These are phyloP conservation scores for Catharanthus roseus DNA, from an alignment of 257 asterid species.

Conservation along the genomic window DNA sequence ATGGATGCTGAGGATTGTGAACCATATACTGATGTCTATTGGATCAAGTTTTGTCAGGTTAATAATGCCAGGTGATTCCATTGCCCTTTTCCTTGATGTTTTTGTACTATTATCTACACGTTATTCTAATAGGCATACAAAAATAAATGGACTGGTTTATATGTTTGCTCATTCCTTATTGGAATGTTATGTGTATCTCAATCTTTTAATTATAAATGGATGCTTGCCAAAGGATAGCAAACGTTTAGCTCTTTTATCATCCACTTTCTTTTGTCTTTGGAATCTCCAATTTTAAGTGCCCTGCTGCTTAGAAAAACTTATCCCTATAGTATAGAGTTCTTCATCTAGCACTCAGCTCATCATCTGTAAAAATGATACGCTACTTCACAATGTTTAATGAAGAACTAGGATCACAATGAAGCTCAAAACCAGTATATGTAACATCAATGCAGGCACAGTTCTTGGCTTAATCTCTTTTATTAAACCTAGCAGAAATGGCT, in stretches of 20 bases:
- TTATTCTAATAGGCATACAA: neutral
- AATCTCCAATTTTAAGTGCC: no score
- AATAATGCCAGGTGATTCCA: slow-evolving; percentile 62
- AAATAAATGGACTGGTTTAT: neutral
- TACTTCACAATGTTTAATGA: no score
- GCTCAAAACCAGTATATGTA: no score
- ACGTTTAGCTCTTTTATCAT: neutral
- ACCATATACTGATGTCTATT: slow-evolving; percentile 70
- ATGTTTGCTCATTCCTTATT: neutral
- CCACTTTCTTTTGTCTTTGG: neutral
- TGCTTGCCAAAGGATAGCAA: neutral
- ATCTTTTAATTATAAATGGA: neutral
- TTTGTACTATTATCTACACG: neutral
- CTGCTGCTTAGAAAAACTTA: no score
- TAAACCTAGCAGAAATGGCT: no score
- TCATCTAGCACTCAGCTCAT: no score
- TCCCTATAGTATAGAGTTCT: neutral
- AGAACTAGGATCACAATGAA: no score
- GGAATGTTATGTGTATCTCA: neutral
- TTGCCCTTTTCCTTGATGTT: neutral
- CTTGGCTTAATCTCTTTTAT: no score
- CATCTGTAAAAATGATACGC: no score
- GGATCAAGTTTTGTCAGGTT: slow-evolving; percentile 69
- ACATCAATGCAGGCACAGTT: no score
- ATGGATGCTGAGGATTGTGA: slow-evolving; percentile 94